These are phyloP conservation scores for Epipyxis sp. DNA, from an alignment of 108 stramenopile genomes.

Conservation along the genomic window DNA sequence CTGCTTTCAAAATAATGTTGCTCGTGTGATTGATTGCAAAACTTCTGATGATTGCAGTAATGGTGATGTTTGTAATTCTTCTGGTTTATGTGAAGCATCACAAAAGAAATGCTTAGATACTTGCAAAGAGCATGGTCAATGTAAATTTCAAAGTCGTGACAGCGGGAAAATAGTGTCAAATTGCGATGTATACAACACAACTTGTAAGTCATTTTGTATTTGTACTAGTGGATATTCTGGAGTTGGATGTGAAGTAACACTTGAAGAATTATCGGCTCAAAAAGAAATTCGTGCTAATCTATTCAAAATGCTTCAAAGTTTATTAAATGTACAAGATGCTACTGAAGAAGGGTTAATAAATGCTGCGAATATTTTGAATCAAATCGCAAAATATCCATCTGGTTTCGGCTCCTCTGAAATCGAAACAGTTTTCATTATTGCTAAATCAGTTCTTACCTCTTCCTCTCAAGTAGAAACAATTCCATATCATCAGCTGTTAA, in stretches of 20 bases:
- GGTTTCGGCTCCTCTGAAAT: too few relatives aligned
- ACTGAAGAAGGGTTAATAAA: not conserved
- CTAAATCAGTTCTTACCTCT: not conserved
- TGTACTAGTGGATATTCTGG: not conserved
- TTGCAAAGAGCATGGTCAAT: not conserved
- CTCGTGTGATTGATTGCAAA: too few relatives aligned
- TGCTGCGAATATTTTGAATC: too few relatives aligned
- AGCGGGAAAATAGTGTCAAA: not conserved
- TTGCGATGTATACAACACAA: not conserved
- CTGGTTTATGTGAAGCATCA: not conserved
- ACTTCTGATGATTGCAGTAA: too few relatives aligned
- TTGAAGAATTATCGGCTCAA: not conserved
- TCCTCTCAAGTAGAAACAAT: not conserved
- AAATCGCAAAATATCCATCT: too few relatives aligned
- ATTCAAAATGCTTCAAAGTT: not conserved
- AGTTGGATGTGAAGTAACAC: not conserved
- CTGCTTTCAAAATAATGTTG: too few relatives aligned
- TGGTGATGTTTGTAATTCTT: slow-evolving; percentile 2
- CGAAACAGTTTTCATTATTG: not conserved
- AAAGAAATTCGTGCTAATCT: not conserved
- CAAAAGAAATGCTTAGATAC: too few relatives aligned
- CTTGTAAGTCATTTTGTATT: not conserved
- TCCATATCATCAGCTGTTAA: too few relatives aligned
- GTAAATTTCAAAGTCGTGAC: not conserved
- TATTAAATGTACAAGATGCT: not conserved